These are phyloP conservation scores for Claviceps quebecensis DNA, from an alignment of 2,329 filamentous ascomycete genomes.

Conservation along the genomic window DNA sequence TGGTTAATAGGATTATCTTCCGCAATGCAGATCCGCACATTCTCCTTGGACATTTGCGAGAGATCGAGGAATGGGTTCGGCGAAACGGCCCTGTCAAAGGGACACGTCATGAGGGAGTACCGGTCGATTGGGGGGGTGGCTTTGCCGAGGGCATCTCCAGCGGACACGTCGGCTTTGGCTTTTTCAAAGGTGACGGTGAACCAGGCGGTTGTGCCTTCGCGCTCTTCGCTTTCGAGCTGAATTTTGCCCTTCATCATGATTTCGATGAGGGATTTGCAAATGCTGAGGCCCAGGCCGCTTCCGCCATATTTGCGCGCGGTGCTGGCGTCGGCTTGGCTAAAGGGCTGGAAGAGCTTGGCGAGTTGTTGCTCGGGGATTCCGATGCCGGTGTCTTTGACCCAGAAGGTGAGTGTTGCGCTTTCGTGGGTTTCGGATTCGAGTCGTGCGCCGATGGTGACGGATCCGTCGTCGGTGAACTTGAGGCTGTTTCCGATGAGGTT, in stretches of 20 bases:
- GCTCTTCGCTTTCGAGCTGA: slow-evolving; percentile 62
- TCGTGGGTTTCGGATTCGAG: slow-evolving; percentile 58
- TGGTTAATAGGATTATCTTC: slow-evolving; percentile 95
- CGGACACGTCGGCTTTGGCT: slow-evolving; percentile 47
- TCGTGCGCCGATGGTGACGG: slow-evolving; percentile 67
- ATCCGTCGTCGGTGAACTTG: slow-evolving; percentile 82
- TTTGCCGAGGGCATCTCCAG: slow-evolving; percentile 35
- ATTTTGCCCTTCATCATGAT: slow-evolving; percentile 83
- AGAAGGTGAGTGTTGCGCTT: slow-evolving; percentile 64
- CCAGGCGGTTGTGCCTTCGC: slow-evolving; percentile 55
- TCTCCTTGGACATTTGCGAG: slow-evolving; percentile 56
- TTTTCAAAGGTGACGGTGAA: slow-evolving; percentile 83
- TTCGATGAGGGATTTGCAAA: slow-evolving; percentile 89
- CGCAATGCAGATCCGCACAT: slow-evolving; percentile 80
- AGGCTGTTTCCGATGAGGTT: slow-evolving; percentile 88
- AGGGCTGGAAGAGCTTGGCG: slow-evolving; percentile 78
- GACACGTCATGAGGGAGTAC: slow-evolving; percentile 16
- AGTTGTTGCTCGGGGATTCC: slow-evolving; percentile 74
- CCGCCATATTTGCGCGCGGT: slow-evolving; percentile 85
- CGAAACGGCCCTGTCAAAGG: slow-evolving; percentile 24
- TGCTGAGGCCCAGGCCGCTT: slow-evolving; percentile 79
- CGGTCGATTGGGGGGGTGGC: slow-evolving; percentile 23
- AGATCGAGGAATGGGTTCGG: slow-evolving; percentile 47
- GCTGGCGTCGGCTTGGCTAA: slow-evolving; percentile 83
- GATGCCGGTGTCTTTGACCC: slow-evolving; percentile 81